Conservation (phyloP, 1,284 basidiomycete genomes). For the Ceratorhiza oryzae-sativae region DNA sequence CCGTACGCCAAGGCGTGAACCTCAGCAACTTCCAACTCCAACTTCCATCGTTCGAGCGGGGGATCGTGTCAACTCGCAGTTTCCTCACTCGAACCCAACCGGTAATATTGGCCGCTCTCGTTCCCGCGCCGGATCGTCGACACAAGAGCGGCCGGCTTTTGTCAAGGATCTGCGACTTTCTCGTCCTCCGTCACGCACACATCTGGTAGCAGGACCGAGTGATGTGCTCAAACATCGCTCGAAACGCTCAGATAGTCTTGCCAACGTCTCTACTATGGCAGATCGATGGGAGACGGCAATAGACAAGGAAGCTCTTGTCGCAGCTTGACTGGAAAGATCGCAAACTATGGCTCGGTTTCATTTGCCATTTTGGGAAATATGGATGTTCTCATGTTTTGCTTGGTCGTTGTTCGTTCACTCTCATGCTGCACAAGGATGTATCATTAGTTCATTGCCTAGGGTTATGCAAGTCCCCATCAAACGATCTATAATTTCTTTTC, state of each 20-base stretch:
- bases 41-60: neutral
- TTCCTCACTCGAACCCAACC: neutral
- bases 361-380: neutral
- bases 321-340: constrained; percentile 8
- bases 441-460: constrained; percentile 34
- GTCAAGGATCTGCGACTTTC: constrained; percentile 2
- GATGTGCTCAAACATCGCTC: neutral
- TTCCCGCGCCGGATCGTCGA: constrained; percentile 6
- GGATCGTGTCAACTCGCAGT: constrained; percentile 8
- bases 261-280: neutral
- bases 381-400: constrained; percentile 22
- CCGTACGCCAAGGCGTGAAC: neutral
- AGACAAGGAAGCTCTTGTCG: neutral
- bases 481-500: neutral
- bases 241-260: constrained; percentile 20
- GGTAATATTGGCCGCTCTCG: neutral
- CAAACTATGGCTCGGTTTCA: neutral
- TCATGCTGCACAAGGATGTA: constrained; percentile 33
- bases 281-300: neutral
- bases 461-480: neutral
- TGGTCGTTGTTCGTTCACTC: constrained; percentile 20
- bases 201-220: neutral
- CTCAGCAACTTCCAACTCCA: constrained; percentile 28
- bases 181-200: constrained; percentile 20
- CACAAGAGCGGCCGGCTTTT: constrained; percentile 7